These are phyloP conservation scores for Xylaria sp. DNA, from an alignment of 2,329 filamentous ascomycete genomes.

Conservation along the genomic window DNA sequence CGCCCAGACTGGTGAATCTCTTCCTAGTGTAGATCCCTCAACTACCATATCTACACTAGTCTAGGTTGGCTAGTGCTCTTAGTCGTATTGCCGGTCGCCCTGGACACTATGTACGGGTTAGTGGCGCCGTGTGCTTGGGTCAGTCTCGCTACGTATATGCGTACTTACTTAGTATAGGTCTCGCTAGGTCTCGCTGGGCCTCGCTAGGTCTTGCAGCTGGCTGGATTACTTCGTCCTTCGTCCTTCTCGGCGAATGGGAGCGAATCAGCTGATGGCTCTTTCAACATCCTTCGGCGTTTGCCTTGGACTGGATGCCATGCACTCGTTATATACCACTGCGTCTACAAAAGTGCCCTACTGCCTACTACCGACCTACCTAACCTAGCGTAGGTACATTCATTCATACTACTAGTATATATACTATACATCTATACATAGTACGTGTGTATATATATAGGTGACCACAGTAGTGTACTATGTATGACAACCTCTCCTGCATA, in stretches of 20 bases:
- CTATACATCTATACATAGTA: neutral
- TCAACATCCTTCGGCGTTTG: constrained; percentile 15
- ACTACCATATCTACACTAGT: neutral
- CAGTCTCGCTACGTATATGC: constrained; percentile 29
- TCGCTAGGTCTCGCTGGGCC: constrained; percentile 23
- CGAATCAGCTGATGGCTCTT: constrained; percentile 23
- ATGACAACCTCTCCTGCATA: constrained; percentile 10
- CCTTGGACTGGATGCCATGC: constrained; percentile 9
- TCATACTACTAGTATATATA: neutral
- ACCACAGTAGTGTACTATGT: neutral
- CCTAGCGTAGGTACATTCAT: neutral
- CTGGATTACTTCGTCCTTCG: constrained; percentile 32
- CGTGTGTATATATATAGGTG: neutral
- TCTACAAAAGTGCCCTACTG: neutral
- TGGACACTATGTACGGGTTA: too few species aligned
- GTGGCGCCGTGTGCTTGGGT: constrained; percentile 34
- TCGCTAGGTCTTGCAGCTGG: constrained; percentile 35
- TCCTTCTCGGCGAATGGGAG: constrained; percentile 16
- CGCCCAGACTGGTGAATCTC: too few species aligned
- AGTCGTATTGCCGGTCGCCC: constrained; percentile 11
- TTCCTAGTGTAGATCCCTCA: too few species aligned
- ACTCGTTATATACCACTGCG: neutral
- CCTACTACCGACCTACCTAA: neutral
- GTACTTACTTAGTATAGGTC: too few species aligned
- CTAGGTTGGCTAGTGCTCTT: neutral